Base-by-base conservation (phyloP, 2,329 filamentous ascomycete species). In the Leptodontidium sp. region DNA sequence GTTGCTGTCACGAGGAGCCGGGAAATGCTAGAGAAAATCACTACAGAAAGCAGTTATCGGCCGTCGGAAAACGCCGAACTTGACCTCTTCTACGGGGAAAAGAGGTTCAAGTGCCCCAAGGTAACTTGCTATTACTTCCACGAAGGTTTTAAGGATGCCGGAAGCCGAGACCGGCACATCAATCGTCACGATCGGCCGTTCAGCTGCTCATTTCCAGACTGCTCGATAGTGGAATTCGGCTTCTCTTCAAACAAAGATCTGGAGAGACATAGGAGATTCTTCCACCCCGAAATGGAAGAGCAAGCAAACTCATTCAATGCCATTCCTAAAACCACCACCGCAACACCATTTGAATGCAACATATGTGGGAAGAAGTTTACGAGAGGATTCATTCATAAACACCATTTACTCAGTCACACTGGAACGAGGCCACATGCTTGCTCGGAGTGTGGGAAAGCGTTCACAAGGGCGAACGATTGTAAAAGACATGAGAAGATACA, bases 121-220 rank as follows among this genome's bases (percentile, higher is more conserved):
- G 70, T 78, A 35, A 80, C 75, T n/a, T 83, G 81, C 69, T 77
- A 72, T 43, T 81, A 80, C 70, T 83, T 83, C 67, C 77, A 80
- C 35, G 75, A 82, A 61, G 81, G 82, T 0, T 83, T 83, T 68
- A 64, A 70, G 4, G 77, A 78, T 38, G 65, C 61, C 0, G 69
- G 70, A 57, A 62, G 70, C 17, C 73, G 78, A n/a, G 77, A 82
- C 6, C 53, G 75, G 9, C 81, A 83, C 66, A 64, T 79, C 43
- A 72, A 74, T 29, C 70, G 77, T 2, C 81, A 84, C 64, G 73
- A 78, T 2, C 76, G 78, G 7, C 80, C 80, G 0, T 81, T 76
- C 61, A 73, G 74, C 14, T 83, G 81, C 68, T 72, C 75, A 4
- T 71, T 75, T 7, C 21, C 72, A 53, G 71, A 80, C 9, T 82